Conservation (phyloP, 129 eudicot genomes). For the Silybum marianum region DNA sequence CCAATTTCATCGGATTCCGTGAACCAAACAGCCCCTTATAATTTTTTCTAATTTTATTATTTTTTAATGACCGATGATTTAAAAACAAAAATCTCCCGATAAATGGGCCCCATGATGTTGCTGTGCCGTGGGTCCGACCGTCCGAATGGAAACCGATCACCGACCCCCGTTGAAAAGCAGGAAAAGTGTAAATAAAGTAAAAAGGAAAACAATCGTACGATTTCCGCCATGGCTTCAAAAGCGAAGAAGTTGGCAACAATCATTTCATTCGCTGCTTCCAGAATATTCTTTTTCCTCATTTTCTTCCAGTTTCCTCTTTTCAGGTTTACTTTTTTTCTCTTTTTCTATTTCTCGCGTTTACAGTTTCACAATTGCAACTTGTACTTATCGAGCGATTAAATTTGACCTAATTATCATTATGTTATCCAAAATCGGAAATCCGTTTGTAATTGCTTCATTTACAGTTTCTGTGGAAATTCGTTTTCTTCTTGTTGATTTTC, state of each 20-base stretch:
- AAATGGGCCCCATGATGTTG: conserved; percentile 15
- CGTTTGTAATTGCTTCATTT: neutral
- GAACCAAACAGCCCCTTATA: too few species aligned
- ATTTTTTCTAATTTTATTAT: too few species aligned
- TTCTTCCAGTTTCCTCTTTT: conserved; percentile 73
- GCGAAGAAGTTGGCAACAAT: conserved; percentile 38
- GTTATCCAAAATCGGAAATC: neutral
- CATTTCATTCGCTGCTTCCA: conserved; percentile 43
- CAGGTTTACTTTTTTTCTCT: conserved; percentile 40
- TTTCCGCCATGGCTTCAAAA: conserved; percentile 47
- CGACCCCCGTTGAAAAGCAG: conserved; percentile 3
- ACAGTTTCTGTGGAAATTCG: conserved; percentile 4
- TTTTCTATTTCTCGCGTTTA: neutral
- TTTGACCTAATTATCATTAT: conserved; percentile 15
- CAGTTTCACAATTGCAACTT: conserved; percentile 15
- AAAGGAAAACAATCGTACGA: neutral
- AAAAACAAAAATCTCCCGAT: neutral
- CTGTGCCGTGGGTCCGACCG: conserved; percentile 17
- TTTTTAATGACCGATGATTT: neutral
- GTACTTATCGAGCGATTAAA: neutral
- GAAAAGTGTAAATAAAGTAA: neutral
- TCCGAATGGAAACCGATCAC: neutral
- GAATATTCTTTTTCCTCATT: conserved; percentile 57
- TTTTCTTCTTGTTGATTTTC: neutral
- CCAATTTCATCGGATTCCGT: too few species aligned